A percentile compares a stretch with the other conserved stretches of the same genome.
Evolutionary conservation across 768 basidiomycete species (phyloP).

Genomic region (Chalciporus sphaerocephalus): DNA sequence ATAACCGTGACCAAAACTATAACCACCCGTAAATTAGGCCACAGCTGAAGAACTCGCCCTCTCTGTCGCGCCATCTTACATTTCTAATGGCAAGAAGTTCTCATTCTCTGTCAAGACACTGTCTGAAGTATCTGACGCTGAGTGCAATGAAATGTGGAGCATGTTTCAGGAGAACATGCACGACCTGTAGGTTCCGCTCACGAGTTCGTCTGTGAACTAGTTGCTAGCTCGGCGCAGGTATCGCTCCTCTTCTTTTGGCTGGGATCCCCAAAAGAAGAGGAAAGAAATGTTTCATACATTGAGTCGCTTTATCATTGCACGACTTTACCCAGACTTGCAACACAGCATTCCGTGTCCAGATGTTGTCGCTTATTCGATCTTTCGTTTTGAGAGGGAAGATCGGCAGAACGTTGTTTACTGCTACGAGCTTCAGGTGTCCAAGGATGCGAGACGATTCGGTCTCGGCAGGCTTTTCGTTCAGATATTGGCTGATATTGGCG

Average conservation of each 20-base stretch:
- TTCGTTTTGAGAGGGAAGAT: conserved; percentile 72
- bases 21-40: conserved; percentile 15
- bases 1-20: neutral
- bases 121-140: conserved; percentile 31
- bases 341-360: conserved; percentile 20
- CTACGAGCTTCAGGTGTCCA: conserved; percentile 71
- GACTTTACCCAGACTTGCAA: conserved; percentile 11
- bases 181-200: conserved; percentile 28
- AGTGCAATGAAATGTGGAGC: conserved; percentile 47
- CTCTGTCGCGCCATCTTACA: conserved; percentile 11
- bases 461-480: conserved; percentile 55
- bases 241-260: conserved; percentile 56
- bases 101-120: conserved; percentile 24
- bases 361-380: conserved; percentile 46
- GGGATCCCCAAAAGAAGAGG: conserved; percentile 53
- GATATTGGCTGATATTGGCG: conserved; percentile 47
- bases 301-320: conserved; percentile 58
- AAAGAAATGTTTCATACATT: conserved; percentile 55
- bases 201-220: neutral
- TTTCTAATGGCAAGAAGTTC: conserved; percentile 16
- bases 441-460: conserved; percentile 44
- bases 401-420: conserved; percentile 64
- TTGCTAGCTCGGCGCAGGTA: conserved; percentile 41
- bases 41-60: conserved; percentile 18
- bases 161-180: conserved; percentile 57